phyloP scores from a whole-genome alignment of 208 protist species.

The Leishmania major region DNA sequence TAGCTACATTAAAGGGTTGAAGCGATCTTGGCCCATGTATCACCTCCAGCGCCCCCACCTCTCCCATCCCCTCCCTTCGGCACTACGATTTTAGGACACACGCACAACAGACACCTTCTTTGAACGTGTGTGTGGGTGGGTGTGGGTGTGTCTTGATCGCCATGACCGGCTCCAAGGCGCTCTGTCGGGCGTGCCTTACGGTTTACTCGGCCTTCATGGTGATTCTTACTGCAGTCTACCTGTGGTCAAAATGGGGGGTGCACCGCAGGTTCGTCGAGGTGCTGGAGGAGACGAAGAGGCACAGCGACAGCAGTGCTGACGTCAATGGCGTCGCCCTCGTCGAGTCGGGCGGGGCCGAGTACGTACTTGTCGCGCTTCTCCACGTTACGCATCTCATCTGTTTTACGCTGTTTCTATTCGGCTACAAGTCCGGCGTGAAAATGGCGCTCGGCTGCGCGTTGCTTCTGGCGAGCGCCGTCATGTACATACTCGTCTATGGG shows the following conservation, averaged over 20 bases:
- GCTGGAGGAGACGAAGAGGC: slow-evolving; percentile 6
- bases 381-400: slow-evolving; percentile 12
- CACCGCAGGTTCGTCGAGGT: slow-evolving; percentile 11
- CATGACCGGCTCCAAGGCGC: not conserved
- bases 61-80: not conserved
- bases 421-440: slow-evolving; percentile 3
- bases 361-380: slow-evolving; percentile 23
- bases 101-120: not conserved
- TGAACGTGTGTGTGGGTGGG: not conserved
- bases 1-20: not conserved
- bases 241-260: slow-evolving; percentile 20
- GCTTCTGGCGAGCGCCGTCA: slow-evolving; percentile 25
- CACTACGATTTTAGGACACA: not conserved
- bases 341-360: slow-evolving; percentile 31
- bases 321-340: slow-evolving; percentile 19
- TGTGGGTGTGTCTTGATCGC: not conserved
- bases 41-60: not conserved
- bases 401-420: slow-evolving; percentile 18
- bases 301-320: slow-evolving; percentile 2
- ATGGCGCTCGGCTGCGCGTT: slow-evolving; percentile 37
- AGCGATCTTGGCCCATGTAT: not conserved
- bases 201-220: slow-evolving; percentile 26
- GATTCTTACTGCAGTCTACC: slow-evolving; percentile 17
- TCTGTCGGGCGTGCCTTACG: slow-evolving; percentile 19
- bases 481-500: slow-evolving; percentile 45